These are phyloP conservation scores for Stereum hirsutum DNA, from an alignment of 1,284 basidiomycete species.

Conservation along the genomic window DNA sequence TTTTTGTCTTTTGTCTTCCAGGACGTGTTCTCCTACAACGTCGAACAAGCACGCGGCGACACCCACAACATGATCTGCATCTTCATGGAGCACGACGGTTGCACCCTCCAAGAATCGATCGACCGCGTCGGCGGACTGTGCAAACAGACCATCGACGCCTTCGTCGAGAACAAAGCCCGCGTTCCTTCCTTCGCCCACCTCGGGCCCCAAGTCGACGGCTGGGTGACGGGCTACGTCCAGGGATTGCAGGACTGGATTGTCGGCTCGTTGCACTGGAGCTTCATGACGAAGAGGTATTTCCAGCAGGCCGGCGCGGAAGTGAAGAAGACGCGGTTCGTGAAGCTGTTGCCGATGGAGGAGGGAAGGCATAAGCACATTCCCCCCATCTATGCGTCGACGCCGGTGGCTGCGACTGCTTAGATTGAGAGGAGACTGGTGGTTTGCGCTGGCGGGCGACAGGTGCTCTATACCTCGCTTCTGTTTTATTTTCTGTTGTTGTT, in stretches of 20 bases:
- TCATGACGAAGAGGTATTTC: slow-evolving; percentile 32
- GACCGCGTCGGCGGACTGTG: slow-evolving; percentile 31
- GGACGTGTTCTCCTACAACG: slow-evolving; percentile 36
- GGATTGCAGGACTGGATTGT: slow-evolving; percentile 31
- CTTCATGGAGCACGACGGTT: slow-evolving; percentile 23
- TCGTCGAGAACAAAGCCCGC: slow-evolving; percentile 20
- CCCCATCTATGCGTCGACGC: too few species aligned
- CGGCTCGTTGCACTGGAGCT: slow-evolving; percentile 32
- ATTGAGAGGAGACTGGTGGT: too few species aligned
- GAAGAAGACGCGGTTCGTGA: slow-evolving; percentile 24
- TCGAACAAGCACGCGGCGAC: slow-evolving; percentile 32
- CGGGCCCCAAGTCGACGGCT: slow-evolving; percentile 24
- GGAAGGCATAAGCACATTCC: neutral
- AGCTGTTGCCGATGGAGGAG: slow-evolving; percentile 14
- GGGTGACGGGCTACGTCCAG: slow-evolving; percentile 24
- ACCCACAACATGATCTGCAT: slow-evolving; percentile 34
- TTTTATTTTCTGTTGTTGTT: neutral
- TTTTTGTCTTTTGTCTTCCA: too few species aligned
- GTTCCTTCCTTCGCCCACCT: slow-evolving; percentile 31
- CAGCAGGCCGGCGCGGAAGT: slow-evolving; percentile 23
- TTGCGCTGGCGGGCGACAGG: too few species aligned
- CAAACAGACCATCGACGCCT: slow-evolving; percentile 26
- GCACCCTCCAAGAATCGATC: slow-evolving; percentile 29
- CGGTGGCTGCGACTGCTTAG: too few species aligned
- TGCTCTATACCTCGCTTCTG: too few species aligned